These are phyloP conservation scores for Starmerella scarabaei DNA, from an alignment of 805 yeast species.

Conservation along the genomic window DNA sequence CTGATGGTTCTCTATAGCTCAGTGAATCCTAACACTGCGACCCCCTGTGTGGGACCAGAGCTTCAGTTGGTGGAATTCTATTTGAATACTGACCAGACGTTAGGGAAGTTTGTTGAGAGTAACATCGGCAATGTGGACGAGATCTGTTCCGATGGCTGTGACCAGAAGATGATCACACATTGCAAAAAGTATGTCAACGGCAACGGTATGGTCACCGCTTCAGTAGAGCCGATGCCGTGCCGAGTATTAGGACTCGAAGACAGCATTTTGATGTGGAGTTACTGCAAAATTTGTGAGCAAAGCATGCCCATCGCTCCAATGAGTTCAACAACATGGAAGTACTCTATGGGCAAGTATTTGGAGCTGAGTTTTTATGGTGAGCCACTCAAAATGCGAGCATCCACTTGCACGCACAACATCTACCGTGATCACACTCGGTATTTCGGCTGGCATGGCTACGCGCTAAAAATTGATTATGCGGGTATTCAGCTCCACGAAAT, in stretches of 20 bases:
- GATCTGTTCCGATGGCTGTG: conserved; percentile 73
- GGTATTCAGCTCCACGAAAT: conserved; percentile 66
- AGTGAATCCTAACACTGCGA: conserved; percentile 69
- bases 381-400: conserved; percentile 42
- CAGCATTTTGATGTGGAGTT: conserved; percentile 80
- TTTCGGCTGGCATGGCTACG: conserved; percentile 67
- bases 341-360: conserved; percentile 84
- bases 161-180: conserved; percentile 55
- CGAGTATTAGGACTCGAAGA: conserved; percentile 48
- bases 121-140: conserved; percentile 52
- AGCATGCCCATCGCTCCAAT: conserved; percentile 67
- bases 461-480: conserved; percentile 67
- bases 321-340: conserved; percentile 79
- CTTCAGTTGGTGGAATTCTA: conserved; percentile 74
- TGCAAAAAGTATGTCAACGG: conserved; percentile 84
- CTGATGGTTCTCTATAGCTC: conserved; percentile 67
- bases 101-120: conserved; percentile 81
- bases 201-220: conserved; percentile 63
- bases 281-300: conserved; percentile 64
- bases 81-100: conserved; percentile 77
- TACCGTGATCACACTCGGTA: conserved; percentile 71
- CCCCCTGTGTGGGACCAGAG: conserved; percentile 89
- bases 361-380: conserved; percentile 73
- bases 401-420: conserved; percentile 67
- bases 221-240: conserved; percentile 48